Percentiles rank a stretch among this genome's conserved stretches.
phyloP scores from a whole-genome alignment of 208 protist species.

The Trypanosoma boissoni region DNA sequence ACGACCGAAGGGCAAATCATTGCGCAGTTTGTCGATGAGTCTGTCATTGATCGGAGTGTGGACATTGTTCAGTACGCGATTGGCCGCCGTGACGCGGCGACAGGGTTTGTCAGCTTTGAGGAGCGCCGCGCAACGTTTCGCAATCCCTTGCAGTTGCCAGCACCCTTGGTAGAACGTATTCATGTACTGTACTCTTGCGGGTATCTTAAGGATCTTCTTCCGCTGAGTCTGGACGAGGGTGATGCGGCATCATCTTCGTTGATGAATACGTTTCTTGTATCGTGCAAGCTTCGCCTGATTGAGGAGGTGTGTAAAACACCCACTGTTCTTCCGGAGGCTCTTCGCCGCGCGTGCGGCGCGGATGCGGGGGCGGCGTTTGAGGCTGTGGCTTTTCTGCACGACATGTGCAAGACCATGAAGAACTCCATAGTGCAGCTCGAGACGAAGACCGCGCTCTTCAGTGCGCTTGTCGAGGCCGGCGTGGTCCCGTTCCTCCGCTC shows the following conservation, averaged over 20 bases:
- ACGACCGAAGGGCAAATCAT: conserved; percentile 71
- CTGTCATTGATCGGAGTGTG: conserved; percentile 55
- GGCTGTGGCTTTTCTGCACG: conserved; percentile 58
- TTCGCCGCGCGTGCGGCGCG: conserved; percentile 20
- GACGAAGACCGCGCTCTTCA: conserved; percentile 46
- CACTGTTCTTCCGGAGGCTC: conserved; percentile 40
- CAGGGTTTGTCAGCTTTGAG: conserved; percentile 61
- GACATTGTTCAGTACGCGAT: conserved; percentile 82
- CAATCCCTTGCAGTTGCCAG: conserved; percentile 61
- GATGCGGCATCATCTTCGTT: conserved; percentile 49
- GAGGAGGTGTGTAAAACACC: conserved; percentile 48
- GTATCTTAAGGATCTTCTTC: conserved; percentile 71
- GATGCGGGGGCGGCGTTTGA: conserved; percentile 33
- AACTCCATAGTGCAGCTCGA: conserved; percentile 47
- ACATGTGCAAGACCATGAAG: conserved; percentile 67
- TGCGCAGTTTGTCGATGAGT: conserved; percentile 66
- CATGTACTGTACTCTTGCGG: conserved; percentile 69
- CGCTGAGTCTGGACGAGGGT: conserved; percentile 68
- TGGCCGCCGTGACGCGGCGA: conserved; percentile 44
- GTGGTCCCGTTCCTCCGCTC: conserved; percentile 39
- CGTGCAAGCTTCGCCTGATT: conserved; percentile 56
- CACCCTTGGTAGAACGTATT: conserved; percentile 40
- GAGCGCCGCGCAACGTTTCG: conserved; percentile 70
- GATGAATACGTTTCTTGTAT: conserved; percentile 50
- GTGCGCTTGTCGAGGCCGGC: conserved; percentile 35